Evolutionary conservation across 2,329 filamentous ascomycete species (phyloP), one percentile per base, ranked within the genome.

Genomic region (Diaporthe australafricana): DNA sequence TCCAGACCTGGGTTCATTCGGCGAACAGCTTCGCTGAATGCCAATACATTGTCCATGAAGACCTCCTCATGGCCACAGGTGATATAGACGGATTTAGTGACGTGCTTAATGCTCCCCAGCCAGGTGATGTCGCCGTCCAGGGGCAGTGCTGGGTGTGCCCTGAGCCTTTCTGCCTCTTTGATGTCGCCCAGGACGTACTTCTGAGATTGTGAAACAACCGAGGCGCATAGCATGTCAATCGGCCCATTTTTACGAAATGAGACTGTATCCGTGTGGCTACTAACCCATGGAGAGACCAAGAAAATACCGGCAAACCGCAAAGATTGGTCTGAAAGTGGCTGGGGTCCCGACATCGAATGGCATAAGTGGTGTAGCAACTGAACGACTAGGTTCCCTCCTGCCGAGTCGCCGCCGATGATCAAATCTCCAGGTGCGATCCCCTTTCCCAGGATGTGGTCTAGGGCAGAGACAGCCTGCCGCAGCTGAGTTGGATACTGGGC

Each of bases 341-440:
- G 50, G 25, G 6, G 9, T 20, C 5, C 50, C 12, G 50, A 14
- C 3, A 17, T 11, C 27, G 81, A 79, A 25, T 79, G 77, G 4
- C 81, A 47, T 5, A 82, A 47, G 53, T 83, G 81, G 8, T 77
- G 71, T 9, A 82, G 70, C 5, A 83, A 55, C 71, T 80, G 79
- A 27, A 76, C 73, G 0, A 78, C 76, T 32, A 83, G 57, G 68
- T 83, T 82, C 0, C 78, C 82, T 14, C 82, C 81, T 0, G 81
- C 81, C 12, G 81, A 83, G 65, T 83, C 82, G 2, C 81, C 81
- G 0, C 81, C 81, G 17, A 83, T 68, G 65, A 82, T 73, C 14
- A 83, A 75, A 63, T 83, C 75, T 2, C 73, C 60, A 0, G 81
- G 77, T 8, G 52, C 52, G 56, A 81, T 74, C 3, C 82, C 82